phyloP scores from a whole-genome alignment of 1,139 yeast species.

The Oligophagozyma castellii region DNA sequence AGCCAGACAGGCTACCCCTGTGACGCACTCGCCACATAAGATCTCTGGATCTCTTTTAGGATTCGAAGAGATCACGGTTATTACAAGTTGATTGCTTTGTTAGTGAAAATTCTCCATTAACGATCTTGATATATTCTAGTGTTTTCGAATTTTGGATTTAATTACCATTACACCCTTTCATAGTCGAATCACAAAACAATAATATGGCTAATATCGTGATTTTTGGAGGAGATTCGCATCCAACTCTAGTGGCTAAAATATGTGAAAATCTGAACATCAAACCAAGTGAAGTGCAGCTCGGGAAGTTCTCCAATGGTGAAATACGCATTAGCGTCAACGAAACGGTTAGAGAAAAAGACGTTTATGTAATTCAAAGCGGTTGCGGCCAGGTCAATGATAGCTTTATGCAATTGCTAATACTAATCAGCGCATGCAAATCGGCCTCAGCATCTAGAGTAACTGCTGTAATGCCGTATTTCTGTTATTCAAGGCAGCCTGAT shows the following conservation, averaged over 20 bases:
- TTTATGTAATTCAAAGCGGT: conserved; percentile 53
- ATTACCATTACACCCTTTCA: too few species aligned
- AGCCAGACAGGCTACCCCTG: too few species aligned
- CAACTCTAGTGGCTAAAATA: conserved; percentile 43
- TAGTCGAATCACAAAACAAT: conserved; percentile 5
- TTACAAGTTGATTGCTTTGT: too few species aligned
- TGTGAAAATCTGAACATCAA: conserved; percentile 56
- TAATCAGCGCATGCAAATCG: conserved; percentile 88
- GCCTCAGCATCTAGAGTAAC: conserved; percentile 91
- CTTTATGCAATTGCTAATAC: conserved; percentile 74
- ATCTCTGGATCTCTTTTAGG: too few species aligned
- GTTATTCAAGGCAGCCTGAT: conserved; percentile 94
- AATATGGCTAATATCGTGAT: conserved; percentile 57
- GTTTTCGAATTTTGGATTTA: too few species aligned
- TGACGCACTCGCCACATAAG: too few species aligned
- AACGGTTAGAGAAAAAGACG: conserved; percentile 88
- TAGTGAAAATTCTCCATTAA: too few species aligned
- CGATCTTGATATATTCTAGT: too few species aligned
- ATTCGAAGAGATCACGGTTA: too few species aligned
- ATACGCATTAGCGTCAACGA: conserved; percentile 74
- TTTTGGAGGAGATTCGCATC: conserved; percentile 61
- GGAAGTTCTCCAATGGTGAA: conserved; percentile 72
- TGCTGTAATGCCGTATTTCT: conserved; percentile 88
- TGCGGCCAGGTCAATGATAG: conserved; percentile 88
- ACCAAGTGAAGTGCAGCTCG: conserved; percentile 42